Conservation (phyloP, 202 grass and related monocot species). For the Setaria italica region DNA sequence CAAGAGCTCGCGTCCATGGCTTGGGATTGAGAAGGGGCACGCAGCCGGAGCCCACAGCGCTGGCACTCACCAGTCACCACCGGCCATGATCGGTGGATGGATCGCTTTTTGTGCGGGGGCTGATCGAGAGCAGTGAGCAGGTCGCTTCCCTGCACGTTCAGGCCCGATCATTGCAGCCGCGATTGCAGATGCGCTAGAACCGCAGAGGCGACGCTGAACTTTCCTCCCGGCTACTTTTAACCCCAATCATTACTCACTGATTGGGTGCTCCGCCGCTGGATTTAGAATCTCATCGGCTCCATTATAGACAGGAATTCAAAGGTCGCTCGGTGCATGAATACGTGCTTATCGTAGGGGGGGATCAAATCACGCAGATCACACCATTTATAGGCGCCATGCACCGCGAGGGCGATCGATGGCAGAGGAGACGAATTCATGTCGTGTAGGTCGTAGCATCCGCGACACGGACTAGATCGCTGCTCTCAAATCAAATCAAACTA, state of each 20-base stretch:
- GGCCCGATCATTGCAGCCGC: background rate
- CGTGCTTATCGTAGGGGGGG: background rate
- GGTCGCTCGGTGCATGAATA: background rate
- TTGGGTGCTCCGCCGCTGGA: background rate
- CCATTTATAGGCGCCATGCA: background rate
- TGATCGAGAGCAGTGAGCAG: background rate
- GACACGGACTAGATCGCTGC: background rate
- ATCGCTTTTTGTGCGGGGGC: background rate
- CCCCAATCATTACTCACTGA: slow-evolving; percentile 44
- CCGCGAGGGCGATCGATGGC: slow-evolving; percentile 17
- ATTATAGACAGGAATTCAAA: background rate
- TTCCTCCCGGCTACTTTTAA: background rate
- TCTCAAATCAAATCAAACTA: slow-evolving; percentile 8
- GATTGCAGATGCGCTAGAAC: background rate
- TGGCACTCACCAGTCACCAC: background rate
- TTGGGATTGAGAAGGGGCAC: slow-evolving; percentile 18
- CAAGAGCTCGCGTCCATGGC: slow-evolving; percentile 53
- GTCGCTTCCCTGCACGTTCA: slow-evolving; percentile 10
- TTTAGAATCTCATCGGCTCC: background rate
- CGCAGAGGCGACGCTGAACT: background rate
- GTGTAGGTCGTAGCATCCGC: background rate
- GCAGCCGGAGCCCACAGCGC: slow-evolving; percentile 20
- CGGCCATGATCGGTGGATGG: slow-evolving; percentile 8
- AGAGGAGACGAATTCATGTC: background rate
- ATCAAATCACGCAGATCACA: background rate